phyloP scores from a whole-genome alignment of 2,329 filamentous ascomycete species.

The Penicillium sp. region DNA sequence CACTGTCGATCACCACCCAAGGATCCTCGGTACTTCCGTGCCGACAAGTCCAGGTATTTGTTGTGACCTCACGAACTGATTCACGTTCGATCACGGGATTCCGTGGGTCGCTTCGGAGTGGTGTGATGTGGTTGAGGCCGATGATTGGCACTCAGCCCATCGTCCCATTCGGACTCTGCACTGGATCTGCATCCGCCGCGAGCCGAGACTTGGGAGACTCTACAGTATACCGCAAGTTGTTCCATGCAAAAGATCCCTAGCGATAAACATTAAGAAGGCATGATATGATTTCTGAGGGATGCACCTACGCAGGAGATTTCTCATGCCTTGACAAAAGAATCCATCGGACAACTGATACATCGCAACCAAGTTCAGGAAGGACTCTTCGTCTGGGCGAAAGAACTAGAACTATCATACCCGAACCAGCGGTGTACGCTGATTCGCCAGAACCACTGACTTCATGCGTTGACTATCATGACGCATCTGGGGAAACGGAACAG shows the following conservation, averaged over 20 bases:
- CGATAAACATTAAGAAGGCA: not conserved
- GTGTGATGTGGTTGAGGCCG: slow-evolving; percentile 8
- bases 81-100: not conserved
- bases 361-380: not conserved
- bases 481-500: slow-evolving; percentile 25
- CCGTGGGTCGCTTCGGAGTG: slow-evolving; percentile 2
- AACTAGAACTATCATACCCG: not conserved
- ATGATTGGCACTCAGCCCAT: slow-evolving; percentile 6
- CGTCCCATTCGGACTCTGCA: not conserved
- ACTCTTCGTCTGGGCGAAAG: not conserved
- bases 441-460: slow-evolving; percentile 16
- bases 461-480: slow-evolving; percentile 29
- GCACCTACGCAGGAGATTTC: not conserved
- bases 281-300: not conserved
- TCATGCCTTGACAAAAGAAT: too few relatives aligned
- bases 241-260: not conserved
- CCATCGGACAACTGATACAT: not conserved
- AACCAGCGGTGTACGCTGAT: not conserved
- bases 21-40: slow-evolving; percentile 12
- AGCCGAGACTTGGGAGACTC: slow-evolving; percentile 3
- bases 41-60: not conserved
- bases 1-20: slow-evolving; percentile 13
- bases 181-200: slow-evolving; percentile 9
- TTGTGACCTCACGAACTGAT: not conserved
- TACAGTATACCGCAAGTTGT: not conserved